Conservation (phyloP, 1,139 yeast genomes). For the Nakaseomyces glabratus region DNA sequence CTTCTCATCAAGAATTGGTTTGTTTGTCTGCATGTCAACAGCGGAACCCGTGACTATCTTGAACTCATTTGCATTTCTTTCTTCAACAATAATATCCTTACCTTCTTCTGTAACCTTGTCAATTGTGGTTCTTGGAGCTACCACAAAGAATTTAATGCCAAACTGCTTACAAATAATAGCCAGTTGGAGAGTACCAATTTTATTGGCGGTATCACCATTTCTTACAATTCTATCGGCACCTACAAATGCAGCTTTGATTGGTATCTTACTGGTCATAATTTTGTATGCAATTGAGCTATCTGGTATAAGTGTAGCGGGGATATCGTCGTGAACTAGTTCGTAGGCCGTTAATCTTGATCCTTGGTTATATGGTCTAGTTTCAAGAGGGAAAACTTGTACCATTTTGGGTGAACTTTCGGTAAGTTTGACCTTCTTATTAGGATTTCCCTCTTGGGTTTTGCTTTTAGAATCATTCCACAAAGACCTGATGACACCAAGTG, state of each 20-base stretch:
- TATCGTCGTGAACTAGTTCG: slow-evolving; percentile 74
- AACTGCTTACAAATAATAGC: slow-evolving; percentile 54
- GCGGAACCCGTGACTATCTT: slow-evolving; percentile 67
- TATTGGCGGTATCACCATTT: slow-evolving; percentile 93
- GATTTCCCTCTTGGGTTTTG: slow-evolving; percentile 15
- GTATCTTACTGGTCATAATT: slow-evolving; percentile 37
- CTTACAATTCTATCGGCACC: slow-evolving; percentile 95
- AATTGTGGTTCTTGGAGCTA: slow-evolving; percentile 89
- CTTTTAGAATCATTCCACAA: slow-evolving; percentile 40
- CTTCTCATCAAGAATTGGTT: slow-evolving; percentile 30
- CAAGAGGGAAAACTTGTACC: slow-evolving; percentile 75
- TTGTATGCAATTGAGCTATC: slow-evolving; percentile 88
- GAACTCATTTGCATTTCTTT: slow-evolving; percentile 73
- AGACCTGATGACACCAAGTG: slow-evolving; percentile 82
- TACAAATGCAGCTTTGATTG: slow-evolving; percentile 81
- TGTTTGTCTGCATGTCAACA: slow-evolving; percentile 29
- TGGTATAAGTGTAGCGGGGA: slow-evolving; percentile 81
- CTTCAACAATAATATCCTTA: slow-evolving; percentile 71
- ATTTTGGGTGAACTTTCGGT: slow-evolving; percentile 33
- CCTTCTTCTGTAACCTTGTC: slow-evolving; percentile 63
- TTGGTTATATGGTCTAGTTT: slow-evolving; percentile 94
- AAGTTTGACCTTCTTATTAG: slow-evolving; percentile 27
- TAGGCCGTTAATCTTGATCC: slow-evolving; percentile 91
- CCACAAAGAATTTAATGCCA: slow-evolving; percentile 72
- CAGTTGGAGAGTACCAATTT: slow-evolving; percentile 91